Conservation (phyloP, 805 yeast species). For the Kazachstania kunashirensis region DNA sequence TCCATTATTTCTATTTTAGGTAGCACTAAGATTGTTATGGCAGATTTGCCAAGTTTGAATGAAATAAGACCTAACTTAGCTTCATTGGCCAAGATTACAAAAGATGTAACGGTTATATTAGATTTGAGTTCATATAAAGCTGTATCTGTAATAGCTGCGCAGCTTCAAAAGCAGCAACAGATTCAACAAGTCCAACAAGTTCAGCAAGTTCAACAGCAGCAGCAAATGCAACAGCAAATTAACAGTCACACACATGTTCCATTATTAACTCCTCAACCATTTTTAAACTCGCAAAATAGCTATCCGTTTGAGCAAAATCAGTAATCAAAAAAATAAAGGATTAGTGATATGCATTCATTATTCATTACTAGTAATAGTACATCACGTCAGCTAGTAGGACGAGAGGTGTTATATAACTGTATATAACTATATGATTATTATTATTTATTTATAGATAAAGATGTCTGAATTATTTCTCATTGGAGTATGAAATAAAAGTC, state of each 20-base stretch:
- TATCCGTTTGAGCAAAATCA: conserved; percentile 18
- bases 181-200: conserved; percentile 7
- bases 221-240: conserved; percentile 4
- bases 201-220: conserved; percentile 4
- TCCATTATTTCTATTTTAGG: conserved; percentile 78
- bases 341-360: no score
- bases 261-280: conserved; percentile 16
- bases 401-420: neutral
- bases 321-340: no score
- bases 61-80: conserved; percentile 77
- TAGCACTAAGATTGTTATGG: conserved; percentile 71
- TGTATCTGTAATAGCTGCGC: conserved; percentile 17
- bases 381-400: no score
- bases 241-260: conserved; percentile 14
- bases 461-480: no score
- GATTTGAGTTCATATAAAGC: conserved; percentile 51
- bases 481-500: no score
- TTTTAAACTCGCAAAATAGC: conserved; percentile 3
- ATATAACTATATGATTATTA: neutral
- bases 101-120: conserved; percentile 79
- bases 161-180: conserved; percentile 13
- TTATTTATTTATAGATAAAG: neutral
- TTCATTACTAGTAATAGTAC: no score
- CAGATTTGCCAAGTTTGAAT: conserved; percentile 67
- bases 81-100: conserved; percentile 74